Evolutionary conservation across 148 eudicot species (phyloP), one percentile per base, ranked within the genome.

Genomic region (Diospyros lotus): DNA sequence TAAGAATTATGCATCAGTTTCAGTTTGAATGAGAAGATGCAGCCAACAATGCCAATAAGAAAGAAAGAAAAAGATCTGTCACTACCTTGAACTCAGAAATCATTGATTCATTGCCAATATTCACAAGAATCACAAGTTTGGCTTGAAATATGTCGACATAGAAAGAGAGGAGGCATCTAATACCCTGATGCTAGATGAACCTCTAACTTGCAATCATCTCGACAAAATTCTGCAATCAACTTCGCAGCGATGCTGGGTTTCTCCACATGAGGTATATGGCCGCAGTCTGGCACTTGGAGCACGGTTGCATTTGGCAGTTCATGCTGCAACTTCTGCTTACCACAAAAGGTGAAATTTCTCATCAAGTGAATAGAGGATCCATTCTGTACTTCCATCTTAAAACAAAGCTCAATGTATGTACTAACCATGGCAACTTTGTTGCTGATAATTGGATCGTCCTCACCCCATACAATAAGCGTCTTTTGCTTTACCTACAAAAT

Each of bases 241-340:
- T 84, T 87, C 14, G 93, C 84, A 9, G 85, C 90, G 28, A 58
- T 82, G 4, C 70, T 69, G 1, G 98, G 96, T 73, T 89, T 92
- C 78, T 94, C 96, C 5, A 92, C 93, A 41, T 92, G 98, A 9
- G 97, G 97, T 72, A 94, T 80, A 73, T 94, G 98, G 40, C 98
- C 98, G 68, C 97, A 94, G 17, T 87, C 95, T 71, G 95, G 88
- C 72, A 94, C 85, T 79, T 81, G 91, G 42, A 92, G 90, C 44
- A 94, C 66, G 51, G 77, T 85, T 43, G 97, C 91, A 77, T 90
- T 79, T 68, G 87, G 89, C 55, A 90, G 71, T 73, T 94, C 97
- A 45, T 89, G 69, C 39, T 87, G 89, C 76, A 94, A 84, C 80
- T 86, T 92, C 98, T 95, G 97, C 82, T 73, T 46, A 51, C 4